phyloP scores from a whole-genome alignment of 805 yeast genomes.

The Cyberlindnera samutprakarnensis region DNA sequence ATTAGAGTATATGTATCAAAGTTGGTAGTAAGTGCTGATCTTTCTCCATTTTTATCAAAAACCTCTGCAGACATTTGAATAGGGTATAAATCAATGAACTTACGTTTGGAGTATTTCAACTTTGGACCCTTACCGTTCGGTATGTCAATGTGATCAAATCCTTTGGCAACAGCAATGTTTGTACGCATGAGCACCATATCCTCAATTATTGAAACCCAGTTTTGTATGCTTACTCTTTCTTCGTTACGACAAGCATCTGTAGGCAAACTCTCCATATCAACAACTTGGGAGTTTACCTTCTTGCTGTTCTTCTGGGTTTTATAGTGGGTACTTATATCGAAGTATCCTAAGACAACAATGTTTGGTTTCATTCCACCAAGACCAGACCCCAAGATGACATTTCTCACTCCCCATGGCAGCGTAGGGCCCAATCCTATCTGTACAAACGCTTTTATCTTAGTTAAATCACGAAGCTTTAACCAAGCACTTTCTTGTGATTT shows the following conservation, averaged over 20 bases:
- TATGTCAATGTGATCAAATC: constrained; percentile 60
- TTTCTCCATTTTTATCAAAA: constrained; percentile 53
- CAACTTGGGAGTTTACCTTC: constrained; percentile 9
- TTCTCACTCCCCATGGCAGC: constrained; percentile 91
- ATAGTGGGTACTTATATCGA: constrained; percentile 45
- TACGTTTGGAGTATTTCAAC: constrained; percentile 27
- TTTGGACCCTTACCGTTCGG: constrained; percentile 40
- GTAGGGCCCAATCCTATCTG: constrained; percentile 86
- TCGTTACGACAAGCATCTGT: constrained; percentile 77
- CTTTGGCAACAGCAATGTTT: constrained; percentile 90
- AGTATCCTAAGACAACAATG: constrained; percentile 86
- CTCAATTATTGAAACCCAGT: constrained; percentile 91
- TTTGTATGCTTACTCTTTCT: constrained; percentile 55
- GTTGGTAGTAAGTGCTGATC: constrained; percentile 72
- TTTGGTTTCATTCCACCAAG: constrained; percentile 99
- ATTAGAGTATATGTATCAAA: constrained; percentile 95
- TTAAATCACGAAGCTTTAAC: constrained; percentile 71
- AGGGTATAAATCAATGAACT: constrained; percentile 85
- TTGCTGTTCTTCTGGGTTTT: constrained; percentile 6
- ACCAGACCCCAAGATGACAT: constrained; percentile 88
- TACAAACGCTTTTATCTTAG: constrained; percentile 84
- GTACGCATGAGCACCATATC: constrained; percentile 84
- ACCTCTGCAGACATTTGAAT: constrained; percentile 92
- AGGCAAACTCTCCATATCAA: constrained; percentile 46
- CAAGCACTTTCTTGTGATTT: constrained; percentile 72